Percentiles rank a stretch among this genome's conserved stretches.
These are phyloP conservation scores for Ganoderma resinaceum DNA, from an alignment of 1,284 basidiomycete genomes.

Conservation along the genomic window DNA sequence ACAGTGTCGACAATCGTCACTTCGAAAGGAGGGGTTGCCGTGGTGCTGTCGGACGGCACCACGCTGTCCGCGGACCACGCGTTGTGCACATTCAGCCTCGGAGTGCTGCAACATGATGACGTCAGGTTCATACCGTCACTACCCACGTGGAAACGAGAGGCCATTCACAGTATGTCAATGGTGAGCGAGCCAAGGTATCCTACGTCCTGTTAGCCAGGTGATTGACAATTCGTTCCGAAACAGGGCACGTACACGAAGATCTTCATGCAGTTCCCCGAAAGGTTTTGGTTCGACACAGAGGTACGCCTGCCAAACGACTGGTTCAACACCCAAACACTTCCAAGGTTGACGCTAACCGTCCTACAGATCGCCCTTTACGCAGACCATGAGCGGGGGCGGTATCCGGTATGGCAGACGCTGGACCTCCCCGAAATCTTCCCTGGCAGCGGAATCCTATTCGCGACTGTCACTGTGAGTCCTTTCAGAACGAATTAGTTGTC, in stretches of 20 bases:
- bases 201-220: background rate
- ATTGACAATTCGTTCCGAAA: background rate
- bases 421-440: slow-evolving; percentile 67
- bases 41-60: slow-evolving; percentile 49
- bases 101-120: slow-evolving; percentile 68
- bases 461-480: slow-evolving; percentile 64
- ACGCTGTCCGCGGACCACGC: slow-evolving; percentile 58
- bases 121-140: slow-evolving; percentile 61
- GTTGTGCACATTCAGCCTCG: slow-evolving; percentile 68
- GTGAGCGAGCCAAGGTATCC: slow-evolving; percentile 37
- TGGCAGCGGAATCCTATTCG: slow-evolving; percentile 67
- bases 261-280: slow-evolving; percentile 67
- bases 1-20: slow-evolving; percentile 60
- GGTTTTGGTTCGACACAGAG: slow-evolving; percentile 76
- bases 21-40: slow-evolving; percentile 47
- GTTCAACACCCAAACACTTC: background rate
- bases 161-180: slow-evolving; percentile 72
- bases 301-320: slow-evolving; percentile 39
- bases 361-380: slow-evolving; percentile 69
- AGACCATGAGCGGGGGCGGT: slow-evolving; percentile 65
- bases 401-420: slow-evolving; percentile 76
- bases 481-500: too few relatives aligned
- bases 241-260: slow-evolving; percentile 75
- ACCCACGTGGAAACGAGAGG: slow-evolving; percentile 71
- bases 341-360: background rate